Evolutionary conservation across 75 land plant species (phyloP).

Genomic region (Picea sitchensis): DNA sequence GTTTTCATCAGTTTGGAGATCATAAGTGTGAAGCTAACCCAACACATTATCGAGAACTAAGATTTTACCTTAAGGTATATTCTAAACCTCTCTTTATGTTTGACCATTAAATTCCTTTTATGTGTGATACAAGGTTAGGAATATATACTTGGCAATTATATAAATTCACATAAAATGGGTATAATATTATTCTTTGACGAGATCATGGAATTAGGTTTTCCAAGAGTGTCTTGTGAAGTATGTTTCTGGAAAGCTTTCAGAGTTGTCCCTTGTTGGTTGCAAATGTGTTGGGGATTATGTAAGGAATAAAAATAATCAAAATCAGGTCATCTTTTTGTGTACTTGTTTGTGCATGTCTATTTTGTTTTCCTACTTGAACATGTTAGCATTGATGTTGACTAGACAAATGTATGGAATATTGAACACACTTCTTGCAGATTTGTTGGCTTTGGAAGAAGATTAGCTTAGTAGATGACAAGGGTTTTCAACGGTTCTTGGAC

Average conservation of each 20-base stretch:
- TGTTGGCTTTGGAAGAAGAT: slow-evolving; percentile 97
- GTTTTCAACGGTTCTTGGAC: slow-evolving; percentile 88
- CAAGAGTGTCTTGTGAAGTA: slow-evolving; percentile 12
- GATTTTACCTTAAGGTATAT: slow-evolving; percentile 88
- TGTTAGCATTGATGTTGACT: not conserved
- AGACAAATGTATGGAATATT: not conserved
- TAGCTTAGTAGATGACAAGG: slow-evolving; percentile 51
- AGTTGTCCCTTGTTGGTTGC: slow-evolving; percentile 36
- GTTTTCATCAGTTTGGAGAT: slow-evolving; percentile 98
- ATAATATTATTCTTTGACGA: too few species aligned
- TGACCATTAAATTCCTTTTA: not conserved
- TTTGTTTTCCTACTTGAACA: not conserved
- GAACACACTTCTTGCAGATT: slow-evolving; percentile 49
- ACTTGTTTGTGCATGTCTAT: not conserved
- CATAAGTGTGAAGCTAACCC: slow-evolving; percentile 85
- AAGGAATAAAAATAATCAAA: slow-evolving; percentile 86
- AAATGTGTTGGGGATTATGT: slow-evolving; percentile 99
- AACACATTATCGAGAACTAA: slow-evolving; percentile 90
- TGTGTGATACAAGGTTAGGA: not conserved
- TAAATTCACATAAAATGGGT: too few species aligned
- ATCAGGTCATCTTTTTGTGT: slow-evolving; percentile 50
- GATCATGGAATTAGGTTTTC: too few species aligned
- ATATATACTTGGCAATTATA: not conserved
- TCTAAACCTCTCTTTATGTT: not conserved
- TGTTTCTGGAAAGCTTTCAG: slow-evolving; percentile 58